phyloP scores from a whole-genome alignment of 1,284 basidiomycete genomes.

The Volvariella surrecta region DNA sequence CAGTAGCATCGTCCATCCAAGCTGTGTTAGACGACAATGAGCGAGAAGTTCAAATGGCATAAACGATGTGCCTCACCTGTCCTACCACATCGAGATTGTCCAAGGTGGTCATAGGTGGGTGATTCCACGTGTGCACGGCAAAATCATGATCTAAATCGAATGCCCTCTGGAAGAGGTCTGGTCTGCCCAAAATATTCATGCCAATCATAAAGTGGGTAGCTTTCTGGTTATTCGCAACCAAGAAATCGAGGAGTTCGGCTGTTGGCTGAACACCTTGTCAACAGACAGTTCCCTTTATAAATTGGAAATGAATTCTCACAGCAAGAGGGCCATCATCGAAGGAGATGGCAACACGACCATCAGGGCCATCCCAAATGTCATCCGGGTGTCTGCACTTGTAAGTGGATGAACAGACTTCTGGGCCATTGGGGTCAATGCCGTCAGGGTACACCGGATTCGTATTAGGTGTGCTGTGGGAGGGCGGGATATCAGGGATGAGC shows the following conservation, averaged over 20 bases:
- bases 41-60: background rate
- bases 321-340: constrained; percentile 78
- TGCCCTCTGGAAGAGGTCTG: constrained; percentile 43
- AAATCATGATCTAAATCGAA: constrained; percentile 54
- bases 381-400: constrained; percentile 51
- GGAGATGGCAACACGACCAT: constrained; percentile 45
- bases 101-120: constrained; percentile 75
- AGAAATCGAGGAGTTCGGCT: constrained; percentile 35
- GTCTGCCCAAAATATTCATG: constrained; percentile 52
- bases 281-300: background rate
- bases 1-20: constrained; percentile 79
- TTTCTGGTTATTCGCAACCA: constrained; percentile 47
- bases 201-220: constrained; percentile 86
- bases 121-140: constrained; percentile 76
- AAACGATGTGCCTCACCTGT: constrained; percentile 29
- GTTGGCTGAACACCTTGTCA: constrained; percentile 17
- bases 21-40: constrained; percentile 18
- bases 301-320: constrained; percentile 25
- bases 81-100: constrained; percentile 63
- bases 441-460: constrained; percentile 48
- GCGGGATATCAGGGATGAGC: constrained; percentile 63
- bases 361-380: constrained; percentile 68
- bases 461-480: constrained; percentile 29
- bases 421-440: constrained; percentile 41
- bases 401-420: constrained; percentile 56